These are phyloP conservation scores for Simmondsia chinensis DNA, from an alignment of 148 eudicot species.

Conservation along the genomic window DNA sequence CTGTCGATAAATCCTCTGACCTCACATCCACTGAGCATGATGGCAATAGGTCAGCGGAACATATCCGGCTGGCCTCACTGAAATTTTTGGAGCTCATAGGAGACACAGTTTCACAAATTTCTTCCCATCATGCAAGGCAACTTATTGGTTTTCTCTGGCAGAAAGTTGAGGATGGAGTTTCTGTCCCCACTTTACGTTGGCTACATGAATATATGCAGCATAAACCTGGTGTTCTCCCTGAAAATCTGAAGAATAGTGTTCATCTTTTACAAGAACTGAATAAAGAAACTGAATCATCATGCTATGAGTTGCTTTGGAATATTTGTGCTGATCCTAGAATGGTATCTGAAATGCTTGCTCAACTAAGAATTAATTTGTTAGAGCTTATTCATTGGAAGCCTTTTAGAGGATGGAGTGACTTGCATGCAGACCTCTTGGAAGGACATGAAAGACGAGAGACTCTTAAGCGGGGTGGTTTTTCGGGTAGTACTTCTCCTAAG, in stretches of 20 bases:
- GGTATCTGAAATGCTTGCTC: conserved; percentile 32
- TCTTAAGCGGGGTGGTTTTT: conserved; percentile 35
- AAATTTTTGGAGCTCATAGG: conserved; percentile 36
- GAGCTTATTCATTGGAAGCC: conserved; percentile 36
- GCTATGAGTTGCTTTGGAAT: conserved; percentile 36
- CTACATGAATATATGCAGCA: conserved; percentile 28
- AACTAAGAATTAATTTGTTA: conserved; percentile 33
- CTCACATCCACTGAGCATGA: conserved; percentile 13
- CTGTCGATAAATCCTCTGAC: conserved; percentile 15
- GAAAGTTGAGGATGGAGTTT: conserved; percentile 35
- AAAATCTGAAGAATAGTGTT: conserved; percentile 15
- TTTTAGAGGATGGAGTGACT: conserved; percentile 53
- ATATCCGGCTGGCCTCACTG: conserved; percentile 20
- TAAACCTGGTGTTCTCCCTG: conserved; percentile 12
- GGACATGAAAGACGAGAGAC: conserved; percentile 42
- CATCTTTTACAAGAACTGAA: conserved; percentile 15
- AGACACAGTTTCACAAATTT: conserved; percentile 28
- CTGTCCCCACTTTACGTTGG: conserved; percentile 24
- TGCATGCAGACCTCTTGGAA: conserved; percentile 25
- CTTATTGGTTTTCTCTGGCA: conserved; percentile 49
- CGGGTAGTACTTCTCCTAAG: conserved; percentile 24
- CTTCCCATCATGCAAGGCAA: conserved; percentile 44
- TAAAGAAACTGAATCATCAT: conserved; percentile 15
- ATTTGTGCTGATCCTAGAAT: conserved; percentile 34
- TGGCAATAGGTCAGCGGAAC: conserved; percentile 14